phyloP scores from a whole-genome alignment of 116 monocot genomes.

The Papilionanthe hybrid region DNA sequence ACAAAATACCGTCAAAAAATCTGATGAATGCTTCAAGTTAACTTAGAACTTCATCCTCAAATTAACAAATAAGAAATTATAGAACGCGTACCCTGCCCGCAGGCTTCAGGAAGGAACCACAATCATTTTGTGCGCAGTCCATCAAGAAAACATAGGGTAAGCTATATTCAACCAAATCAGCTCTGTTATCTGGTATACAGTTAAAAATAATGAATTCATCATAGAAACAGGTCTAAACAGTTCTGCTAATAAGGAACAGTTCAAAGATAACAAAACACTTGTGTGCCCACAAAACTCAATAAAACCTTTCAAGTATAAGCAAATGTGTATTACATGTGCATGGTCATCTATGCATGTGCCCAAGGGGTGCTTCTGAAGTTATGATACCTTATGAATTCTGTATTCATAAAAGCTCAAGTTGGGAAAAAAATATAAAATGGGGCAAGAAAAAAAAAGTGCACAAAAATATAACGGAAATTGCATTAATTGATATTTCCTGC shows the following conservation, averaged over 20 bases:
- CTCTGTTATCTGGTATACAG: slow-evolving; percentile 35
- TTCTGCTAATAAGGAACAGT: neutral
- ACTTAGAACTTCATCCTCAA: slow-evolving; percentile 2
- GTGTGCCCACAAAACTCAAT: neutral
- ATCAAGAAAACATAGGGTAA: slow-evolving; percentile 69
- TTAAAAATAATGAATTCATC: neutral
- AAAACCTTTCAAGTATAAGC: neutral
- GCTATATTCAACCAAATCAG: slow-evolving; percentile 13
- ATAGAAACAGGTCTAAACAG: neutral
- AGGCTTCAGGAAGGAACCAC: slow-evolving; percentile 34
- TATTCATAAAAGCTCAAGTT: neutral
- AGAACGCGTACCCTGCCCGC: slow-evolving; percentile 52
- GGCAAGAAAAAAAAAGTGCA: neutral
- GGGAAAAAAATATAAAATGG: neutral
- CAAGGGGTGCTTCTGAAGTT: neutral
- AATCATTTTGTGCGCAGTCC: slow-evolving; percentile 86
- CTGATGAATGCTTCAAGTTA: neutral
- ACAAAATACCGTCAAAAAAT: neutral
- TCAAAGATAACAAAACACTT: neutral
- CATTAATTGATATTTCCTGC: neutral
- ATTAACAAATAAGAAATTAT: neutral
- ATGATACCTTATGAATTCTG: neutral
- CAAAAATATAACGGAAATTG: neutral
- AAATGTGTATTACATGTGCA: neutral
- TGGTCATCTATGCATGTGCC: neutral